phyloP scores from a whole-genome alignment of 495 filamentous ascomycete species.

The Podospora appendiculata region DNA sequence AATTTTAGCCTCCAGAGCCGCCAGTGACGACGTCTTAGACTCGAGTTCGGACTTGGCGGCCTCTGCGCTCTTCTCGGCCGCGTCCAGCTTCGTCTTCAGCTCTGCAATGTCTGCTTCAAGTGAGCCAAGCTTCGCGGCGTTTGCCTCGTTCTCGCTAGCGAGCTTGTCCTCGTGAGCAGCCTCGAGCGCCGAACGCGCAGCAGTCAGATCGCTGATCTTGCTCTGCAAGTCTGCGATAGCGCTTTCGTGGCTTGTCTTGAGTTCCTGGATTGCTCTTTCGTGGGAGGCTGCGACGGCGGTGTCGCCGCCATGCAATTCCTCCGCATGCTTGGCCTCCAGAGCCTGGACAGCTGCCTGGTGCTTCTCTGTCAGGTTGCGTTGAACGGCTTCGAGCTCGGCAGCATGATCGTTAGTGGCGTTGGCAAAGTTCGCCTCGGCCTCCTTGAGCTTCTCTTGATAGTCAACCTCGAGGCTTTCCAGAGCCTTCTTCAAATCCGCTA shows the following conservation, averaged over 20 bases:
- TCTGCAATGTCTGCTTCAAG: conserved; percentile 35
- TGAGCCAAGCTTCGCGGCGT: conserved; percentile 24
- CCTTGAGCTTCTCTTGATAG: conserved; percentile 26
- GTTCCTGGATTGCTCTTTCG: conserved; percentile 28
- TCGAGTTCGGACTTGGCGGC: conserved; percentile 32
- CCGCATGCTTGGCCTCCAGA: conserved; percentile 33
- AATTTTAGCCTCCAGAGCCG: conserved; percentile 26
- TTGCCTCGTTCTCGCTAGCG: conserved; percentile 20
- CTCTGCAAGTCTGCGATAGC: conserved; percentile 32
- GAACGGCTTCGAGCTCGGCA: conserved; percentile 30
- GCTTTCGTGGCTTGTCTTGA: conserved; percentile 34
- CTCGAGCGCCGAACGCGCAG: conserved; percentile 17
- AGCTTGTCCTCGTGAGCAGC: conserved; percentile 22
- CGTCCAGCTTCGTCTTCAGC: conserved; percentile 29
- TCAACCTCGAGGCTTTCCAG: conserved; percentile 33
- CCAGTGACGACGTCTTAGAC: conserved; percentile 21
- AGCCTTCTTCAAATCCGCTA: conserved; percentile 33
- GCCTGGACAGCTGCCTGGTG: conserved; percentile 31
- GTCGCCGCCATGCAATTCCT: conserved; percentile 30
- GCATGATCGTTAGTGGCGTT: conserved; percentile 32
- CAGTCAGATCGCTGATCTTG: conserved; percentile 34
- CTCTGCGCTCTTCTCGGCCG: conserved; percentile 25
- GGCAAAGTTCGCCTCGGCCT: conserved; percentile 21
- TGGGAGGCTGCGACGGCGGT: conserved; percentile 20
- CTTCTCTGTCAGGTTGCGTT: conserved; percentile 31